Conservation (phyloP, 176 grass and related monocot species). For the Poa pratensis region DNA sequence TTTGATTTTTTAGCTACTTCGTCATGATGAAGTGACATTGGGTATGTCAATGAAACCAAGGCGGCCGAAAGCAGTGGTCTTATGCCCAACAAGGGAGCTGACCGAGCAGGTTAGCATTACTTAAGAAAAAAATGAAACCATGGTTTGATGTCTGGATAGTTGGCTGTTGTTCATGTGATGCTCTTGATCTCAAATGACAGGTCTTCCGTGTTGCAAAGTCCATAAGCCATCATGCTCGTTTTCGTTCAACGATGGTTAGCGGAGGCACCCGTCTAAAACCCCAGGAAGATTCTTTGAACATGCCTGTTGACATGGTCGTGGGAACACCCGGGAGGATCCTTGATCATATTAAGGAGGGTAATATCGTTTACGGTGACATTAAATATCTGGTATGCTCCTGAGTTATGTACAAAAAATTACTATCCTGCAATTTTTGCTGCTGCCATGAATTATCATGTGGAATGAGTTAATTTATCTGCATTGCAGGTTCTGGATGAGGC, state of each 20-base stretch:
- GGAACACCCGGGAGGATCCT: conserved; percentile 94
- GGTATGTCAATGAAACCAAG: conserved; percentile 90
- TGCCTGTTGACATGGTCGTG: conserved; percentile 90
- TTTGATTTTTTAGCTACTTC: conserved; percentile 62
- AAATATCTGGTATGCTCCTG: conserved; percentile 82
- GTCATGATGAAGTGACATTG: conserved; percentile 68
- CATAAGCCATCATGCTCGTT: conserved; percentile 92
- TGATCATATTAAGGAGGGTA: conserved; percentile 93
- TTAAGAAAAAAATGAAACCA: neutral
- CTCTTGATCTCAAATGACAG: conserved; percentile 47
- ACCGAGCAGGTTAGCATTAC: conserved; percentile 73
- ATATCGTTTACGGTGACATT: conserved; percentile 95
- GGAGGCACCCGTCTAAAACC: conserved; percentile 85
- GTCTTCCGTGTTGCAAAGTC: conserved; percentile 92
- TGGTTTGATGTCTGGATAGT: neutral
- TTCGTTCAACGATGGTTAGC: conserved; percentile 88
- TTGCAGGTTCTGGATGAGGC: conserved; percentile 92
- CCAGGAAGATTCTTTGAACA: conserved; percentile 92
- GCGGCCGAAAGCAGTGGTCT: conserved; percentile 76
- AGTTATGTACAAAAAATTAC: neutral
- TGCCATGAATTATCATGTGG: conserved; percentile 8
- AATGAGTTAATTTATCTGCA: neutral
- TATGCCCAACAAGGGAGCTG: conserved; percentile 96
- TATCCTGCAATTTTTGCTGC: neutral
- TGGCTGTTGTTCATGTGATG: conserved; percentile 2